phyloP scores from a whole-genome alignment of 73 alveolate species.

The Paramecium caudatum region DNA sequence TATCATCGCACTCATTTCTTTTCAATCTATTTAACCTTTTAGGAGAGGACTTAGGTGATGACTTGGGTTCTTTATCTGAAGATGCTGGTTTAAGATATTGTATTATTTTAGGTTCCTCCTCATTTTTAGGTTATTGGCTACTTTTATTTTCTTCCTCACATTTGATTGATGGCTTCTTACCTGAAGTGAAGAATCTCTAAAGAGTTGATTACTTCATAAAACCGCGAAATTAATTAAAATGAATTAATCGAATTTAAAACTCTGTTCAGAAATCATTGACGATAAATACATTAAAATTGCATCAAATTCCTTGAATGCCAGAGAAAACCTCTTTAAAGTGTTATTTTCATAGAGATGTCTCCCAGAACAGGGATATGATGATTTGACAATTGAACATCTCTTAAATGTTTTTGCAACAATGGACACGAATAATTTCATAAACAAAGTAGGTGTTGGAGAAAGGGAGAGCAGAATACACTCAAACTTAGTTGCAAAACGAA shows the following conservation, averaged over 20 bases:
- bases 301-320: constrained; percentile 69
- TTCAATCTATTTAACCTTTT: background rate
- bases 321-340: constrained; percentile 56
- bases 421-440: constrained; percentile 95
- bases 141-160: too few relatives aligned
- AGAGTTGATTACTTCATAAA: constrained; percentile 22
- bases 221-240: constrained; percentile 20
- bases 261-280: constrained; percentile 57
- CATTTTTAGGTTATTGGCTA: too few relatives aligned
- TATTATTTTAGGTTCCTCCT: too few relatives aligned
- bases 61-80: too few relatives aligned
- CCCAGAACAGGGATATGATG: constrained; percentile 92
- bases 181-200: constrained; percentile 18
- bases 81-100: too few relatives aligned
- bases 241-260: constrained; percentile 66
- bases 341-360: constrained; percentile 69
- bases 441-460: constrained; percentile 97
- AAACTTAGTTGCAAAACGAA: constrained; percentile 88
- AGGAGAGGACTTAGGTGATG: too few relatives aligned
- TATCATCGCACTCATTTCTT: background rate
- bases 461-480: constrained; percentile 97
- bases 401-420: constrained; percentile 88
- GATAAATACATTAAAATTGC: constrained; percentile 58
- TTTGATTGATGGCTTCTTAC: too few relatives aligned
- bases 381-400: constrained; percentile 86